Conservation (phyloP, 2,329 filamentous ascomycete species). For the Paecilomyces niveus region DNA sequence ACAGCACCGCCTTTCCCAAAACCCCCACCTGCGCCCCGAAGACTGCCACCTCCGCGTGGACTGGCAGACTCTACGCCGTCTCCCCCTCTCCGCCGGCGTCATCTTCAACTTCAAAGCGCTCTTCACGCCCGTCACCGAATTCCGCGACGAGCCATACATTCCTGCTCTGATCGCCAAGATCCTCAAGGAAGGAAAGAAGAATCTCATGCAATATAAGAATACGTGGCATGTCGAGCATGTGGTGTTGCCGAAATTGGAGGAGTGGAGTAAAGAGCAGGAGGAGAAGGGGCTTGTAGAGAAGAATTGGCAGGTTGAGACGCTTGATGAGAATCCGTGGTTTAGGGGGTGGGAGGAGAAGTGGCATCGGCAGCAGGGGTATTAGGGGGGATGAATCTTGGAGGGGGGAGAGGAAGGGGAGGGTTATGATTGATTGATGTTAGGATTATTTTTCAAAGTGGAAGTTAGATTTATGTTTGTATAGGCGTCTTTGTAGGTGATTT, state of each 20-base stretch:
- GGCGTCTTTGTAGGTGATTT: not conserved
- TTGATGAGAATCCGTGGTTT: slow-evolving; percentile 71
- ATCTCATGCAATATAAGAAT: slow-evolving; percentile 71
- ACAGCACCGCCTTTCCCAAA: slow-evolving; percentile 51
- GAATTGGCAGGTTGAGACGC: slow-evolving; percentile 60
- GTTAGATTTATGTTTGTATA: not conserved
- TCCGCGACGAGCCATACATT: slow-evolving; percentile 65
- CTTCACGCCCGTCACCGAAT: slow-evolving; percentile 66
- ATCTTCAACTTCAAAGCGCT: slow-evolving; percentile 86
- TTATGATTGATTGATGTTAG: not conserved
- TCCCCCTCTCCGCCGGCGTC: slow-evolving; percentile 68
- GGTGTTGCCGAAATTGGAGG: slow-evolving; percentile 56
- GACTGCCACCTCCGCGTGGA: slow-evolving; percentile 69
- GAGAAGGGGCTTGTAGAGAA: slow-evolving; percentile 52
- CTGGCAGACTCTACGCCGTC: slow-evolving; percentile 76
- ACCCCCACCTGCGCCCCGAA: slow-evolving; percentile 47
- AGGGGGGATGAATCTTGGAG: not conserved
- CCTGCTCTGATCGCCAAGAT: slow-evolving; percentile 63
- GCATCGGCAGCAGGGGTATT: slow-evolving; percentile 58
- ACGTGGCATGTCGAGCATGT: slow-evolving; percentile 74
- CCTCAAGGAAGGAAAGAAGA: slow-evolving; percentile 62
- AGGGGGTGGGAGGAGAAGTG: slow-evolving; percentile 71
- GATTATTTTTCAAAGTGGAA: not conserved
- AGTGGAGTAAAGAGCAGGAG: slow-evolving; percentile 61
- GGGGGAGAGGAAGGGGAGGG: not conserved